phyloP scores from a whole-genome alignment of 805 yeast species.

The Metschnikowia gruessii region DNA sequence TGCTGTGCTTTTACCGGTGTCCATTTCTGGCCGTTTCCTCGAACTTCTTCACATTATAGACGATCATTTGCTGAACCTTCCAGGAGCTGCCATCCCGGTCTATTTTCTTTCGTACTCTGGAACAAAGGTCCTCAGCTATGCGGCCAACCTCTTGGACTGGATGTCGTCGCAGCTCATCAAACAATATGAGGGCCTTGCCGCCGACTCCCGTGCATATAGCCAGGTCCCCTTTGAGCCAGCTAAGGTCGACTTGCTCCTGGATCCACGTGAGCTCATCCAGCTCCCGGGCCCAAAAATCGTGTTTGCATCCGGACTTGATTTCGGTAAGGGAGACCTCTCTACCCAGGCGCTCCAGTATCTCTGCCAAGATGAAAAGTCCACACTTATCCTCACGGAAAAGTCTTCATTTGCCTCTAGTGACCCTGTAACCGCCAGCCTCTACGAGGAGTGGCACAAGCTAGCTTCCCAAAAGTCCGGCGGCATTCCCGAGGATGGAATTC shows the following conservation, averaged over 20 bases:
- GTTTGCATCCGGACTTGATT: constrained; percentile 67
- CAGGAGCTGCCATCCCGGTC: constrained; percentile 63
- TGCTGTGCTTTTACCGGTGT: constrained; percentile 77
- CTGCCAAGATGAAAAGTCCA: constrained; percentile 62
- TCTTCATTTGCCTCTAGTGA: constrained; percentile 31
- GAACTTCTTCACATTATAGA: constrained; percentile 77
- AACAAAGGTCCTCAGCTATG: constrained; percentile 72
- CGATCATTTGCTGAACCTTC: constrained; percentile 45
- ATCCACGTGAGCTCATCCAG: constrained; percentile 52
- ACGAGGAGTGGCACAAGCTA: constrained; percentile 50
- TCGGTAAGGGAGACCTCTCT: constrained; percentile 62
- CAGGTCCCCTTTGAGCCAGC: constrained; percentile 77
- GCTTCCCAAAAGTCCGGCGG: constrained; percentile 36
- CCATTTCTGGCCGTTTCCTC: constrained; percentile 74
- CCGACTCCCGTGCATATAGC: constrained; percentile 22
- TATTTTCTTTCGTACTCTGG: constrained; percentile 76
- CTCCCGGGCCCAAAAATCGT: constrained; percentile 74
- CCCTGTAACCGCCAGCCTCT: constrained; percentile 50
- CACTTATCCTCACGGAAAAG: constrained; percentile 73
- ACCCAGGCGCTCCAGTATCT: constrained; percentile 51
- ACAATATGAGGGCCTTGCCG: constrained; percentile 61
- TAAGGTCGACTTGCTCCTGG: constrained; percentile 52
- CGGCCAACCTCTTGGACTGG: constrained; percentile 93
- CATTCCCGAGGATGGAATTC: constrained; percentile 56
- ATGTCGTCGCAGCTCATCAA: constrained; percentile 84